Evolutionary conservation across 352 stramenopile genomes (phyloP).

Genomic region (Globisporangium nodosum): DNA sequence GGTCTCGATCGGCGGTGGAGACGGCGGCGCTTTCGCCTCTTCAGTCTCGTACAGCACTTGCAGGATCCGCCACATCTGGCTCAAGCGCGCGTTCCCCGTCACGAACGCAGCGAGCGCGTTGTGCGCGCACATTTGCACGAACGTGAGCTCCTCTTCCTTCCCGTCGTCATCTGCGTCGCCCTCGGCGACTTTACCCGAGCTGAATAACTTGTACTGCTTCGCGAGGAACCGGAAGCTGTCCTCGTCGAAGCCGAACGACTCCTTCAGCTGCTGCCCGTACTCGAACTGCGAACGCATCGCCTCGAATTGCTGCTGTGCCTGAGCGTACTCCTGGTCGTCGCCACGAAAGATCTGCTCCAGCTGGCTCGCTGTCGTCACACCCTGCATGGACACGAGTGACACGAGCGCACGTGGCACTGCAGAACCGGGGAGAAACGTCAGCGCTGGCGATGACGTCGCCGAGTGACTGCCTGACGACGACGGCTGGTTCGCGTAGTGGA

Average conservation of each 20-base stretch:
- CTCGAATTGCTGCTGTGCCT: constrained; percentile 48
- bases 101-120: constrained; percentile 79
- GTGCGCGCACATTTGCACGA: constrained; percentile 74
- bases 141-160: constrained; percentile 25
- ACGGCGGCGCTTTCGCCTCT: constrained; percentile 5
- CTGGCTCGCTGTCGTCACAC: constrained; percentile 46
- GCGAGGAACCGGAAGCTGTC: constrained; percentile 80
- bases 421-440: constrained; percentile 24
- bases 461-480: constrained; percentile 10
- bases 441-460: constrained; percentile 29
- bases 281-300: constrained; percentile 63
- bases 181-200: constrained; percentile 9
- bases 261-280: constrained; percentile 58
- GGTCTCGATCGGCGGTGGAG: constrained; percentile 1
- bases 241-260: constrained; percentile 84
- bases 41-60: constrained; percentile 63
- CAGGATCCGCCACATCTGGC: constrained; percentile 85
- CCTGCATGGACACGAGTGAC: constrained; percentile 71
- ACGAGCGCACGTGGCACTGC: constrained; percentile 49
- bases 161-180: constrained; percentile 4
- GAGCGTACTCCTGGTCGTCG: constrained; percentile 50
- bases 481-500: constrained; percentile 15
- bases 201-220: constrained; percentile 60
- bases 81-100: constrained; percentile 63
- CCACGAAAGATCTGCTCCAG: constrained; percentile 71